These are phyloP conservation scores for Lachancea sp. DNA, from an alignment of 805 yeast genomes.

Conservation along the genomic window DNA sequence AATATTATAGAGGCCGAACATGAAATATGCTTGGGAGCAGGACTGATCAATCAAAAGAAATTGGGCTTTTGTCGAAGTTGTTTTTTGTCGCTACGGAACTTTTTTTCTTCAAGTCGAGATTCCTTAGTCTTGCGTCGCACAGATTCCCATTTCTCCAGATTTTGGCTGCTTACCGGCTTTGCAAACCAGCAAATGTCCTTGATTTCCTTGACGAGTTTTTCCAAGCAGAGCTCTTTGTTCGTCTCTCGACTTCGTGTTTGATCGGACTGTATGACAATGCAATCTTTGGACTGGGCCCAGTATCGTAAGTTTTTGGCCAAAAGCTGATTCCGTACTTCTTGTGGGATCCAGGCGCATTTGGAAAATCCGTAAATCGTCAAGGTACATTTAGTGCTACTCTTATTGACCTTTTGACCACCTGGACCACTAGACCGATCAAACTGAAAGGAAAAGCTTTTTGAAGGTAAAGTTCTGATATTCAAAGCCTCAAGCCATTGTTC, in stretches of 20 bases:
- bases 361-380: conserved; percentile 45
- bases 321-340: conserved; percentile 40
- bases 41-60: neutral
- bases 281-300: conserved; percentile 46
- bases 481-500: conserved; percentile 37
- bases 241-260: conserved; percentile 48
- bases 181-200: conserved; percentile 44
- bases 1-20: neutral
- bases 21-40: too few relatives aligned
- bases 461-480: conserved; percentile 33
- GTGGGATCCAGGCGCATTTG: conserved; percentile 54
- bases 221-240: conserved; percentile 53
- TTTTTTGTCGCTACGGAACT: conserved; percentile 35
- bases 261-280: conserved; percentile 57
- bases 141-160: conserved; percentile 44
- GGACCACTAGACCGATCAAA: conserved; percentile 65
- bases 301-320: conserved; percentile 40
- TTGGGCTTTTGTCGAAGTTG: conserved; percentile 24
- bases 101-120: conserved; percentile 34
- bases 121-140: conserved; percentile 32
- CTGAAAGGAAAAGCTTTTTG: conserved; percentile 15
- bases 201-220: conserved; percentile 51
- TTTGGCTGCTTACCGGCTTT: conserved; percentile 37
- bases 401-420: conserved; percentile 85
- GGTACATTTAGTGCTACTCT: conserved; percentile 56